phyloP scores from a whole-genome alignment of 495 filamentous ascomycete species.

The Clohesyomyces aquaticus region DNA sequence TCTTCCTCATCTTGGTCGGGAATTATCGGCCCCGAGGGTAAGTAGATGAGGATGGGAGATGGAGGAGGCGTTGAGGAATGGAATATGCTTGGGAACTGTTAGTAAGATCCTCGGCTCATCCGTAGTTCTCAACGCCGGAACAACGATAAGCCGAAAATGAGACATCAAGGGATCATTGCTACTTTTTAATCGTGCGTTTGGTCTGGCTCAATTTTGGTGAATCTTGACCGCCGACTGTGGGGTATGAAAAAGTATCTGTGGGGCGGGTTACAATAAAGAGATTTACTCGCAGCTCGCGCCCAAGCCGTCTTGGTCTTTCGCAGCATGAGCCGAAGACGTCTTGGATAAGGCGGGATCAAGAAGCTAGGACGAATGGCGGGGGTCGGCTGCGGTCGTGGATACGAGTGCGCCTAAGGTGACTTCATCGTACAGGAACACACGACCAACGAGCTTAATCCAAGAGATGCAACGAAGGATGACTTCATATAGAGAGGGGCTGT shows the following conservation, averaged over 20 bases:
- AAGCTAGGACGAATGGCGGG: neutral
- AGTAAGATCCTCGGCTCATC: neutral
- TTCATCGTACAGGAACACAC: neutral
- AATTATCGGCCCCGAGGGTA: slow-evolving; percentile 41
- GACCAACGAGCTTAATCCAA: neutral
- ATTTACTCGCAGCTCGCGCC: no score
- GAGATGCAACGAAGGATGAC: slow-evolving; percentile 5
- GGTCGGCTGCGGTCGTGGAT: neutral
- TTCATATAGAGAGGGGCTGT: slow-evolving; percentile 1
- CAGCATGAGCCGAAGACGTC: no score
- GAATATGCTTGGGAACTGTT: slow-evolving; percentile 33
- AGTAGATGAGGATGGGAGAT: slow-evolving; percentile 48
- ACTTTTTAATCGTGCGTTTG: no score
- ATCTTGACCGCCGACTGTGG: no score
- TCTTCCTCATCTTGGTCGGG: slow-evolving; percentile 19
- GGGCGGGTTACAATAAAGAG: no score
- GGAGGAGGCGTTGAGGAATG: slow-evolving; percentile 14
- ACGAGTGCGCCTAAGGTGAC: neutral
- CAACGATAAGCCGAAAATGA: neutral
- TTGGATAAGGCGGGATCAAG: neutral
- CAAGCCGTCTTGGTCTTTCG: neutral
- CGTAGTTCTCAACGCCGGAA: neutral
- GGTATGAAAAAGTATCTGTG: no score
- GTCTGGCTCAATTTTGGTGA: no score
- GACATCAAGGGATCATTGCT: no score